Evolutionary conservation across 805 yeast species (phyloP), one percentile per base, ranked within the genome.

Genomic region (Lachancea lanzarotensis): DNA sequence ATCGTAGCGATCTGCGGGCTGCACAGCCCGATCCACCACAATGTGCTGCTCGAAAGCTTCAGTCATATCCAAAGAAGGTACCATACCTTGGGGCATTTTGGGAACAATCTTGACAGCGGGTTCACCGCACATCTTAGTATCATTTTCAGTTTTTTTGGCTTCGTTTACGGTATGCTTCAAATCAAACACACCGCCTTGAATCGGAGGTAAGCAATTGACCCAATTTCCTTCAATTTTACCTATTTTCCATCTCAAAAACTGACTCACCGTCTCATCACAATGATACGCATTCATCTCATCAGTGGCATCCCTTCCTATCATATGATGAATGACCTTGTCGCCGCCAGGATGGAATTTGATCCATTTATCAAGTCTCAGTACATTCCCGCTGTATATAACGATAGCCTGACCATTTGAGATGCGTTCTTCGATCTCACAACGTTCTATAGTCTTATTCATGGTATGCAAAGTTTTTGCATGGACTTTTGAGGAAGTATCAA

Each of bases 271-370:
- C 40, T 77, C 83, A 11, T 72, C 77, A 36, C 76, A 62, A 59
- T 88, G 96, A 56, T 86, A 88, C 8, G 90, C 89, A 43, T 80
- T 75, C 85, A 88, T 87, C 61, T 89, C 96, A 60, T 87, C 95
- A 0, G 93, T 82, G 17, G 95, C 95, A 64, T 88, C 95, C 45
- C 91, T 68, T 1, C 96, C 96, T 3, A 88, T 76, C 82, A 88
- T 73, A 63, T 89, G 96, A 54, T 70, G 71, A 6, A 89, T 81
- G 1, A 95, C 90, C 56, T 79, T 84, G 47, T 82, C 90, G 4
- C 96, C 96, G 13, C 96, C 96, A 0, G 96, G 96, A 62, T 88
- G 96, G 41, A 55, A 70, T 20, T 69, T 70, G 30, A 88, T 62
- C 96, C 95, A 88, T 8, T 65, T 51, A 44, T 87, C 81, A 46